Conservation (phyloP, 140 eudicot species). For the Ambrosia hybrid region DNA sequence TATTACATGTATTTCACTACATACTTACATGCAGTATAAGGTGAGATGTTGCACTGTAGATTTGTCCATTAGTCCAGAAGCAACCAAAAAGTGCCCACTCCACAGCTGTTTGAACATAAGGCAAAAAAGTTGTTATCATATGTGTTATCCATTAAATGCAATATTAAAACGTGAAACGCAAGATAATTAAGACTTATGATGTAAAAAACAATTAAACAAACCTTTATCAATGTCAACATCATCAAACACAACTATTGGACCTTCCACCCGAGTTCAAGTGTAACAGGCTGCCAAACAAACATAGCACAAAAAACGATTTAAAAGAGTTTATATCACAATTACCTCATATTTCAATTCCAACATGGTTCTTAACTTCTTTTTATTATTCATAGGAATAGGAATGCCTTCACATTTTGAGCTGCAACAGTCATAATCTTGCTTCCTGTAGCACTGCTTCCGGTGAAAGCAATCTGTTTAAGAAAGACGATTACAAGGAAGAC, state of each 20-base stretch:
- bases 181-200: not conserved
- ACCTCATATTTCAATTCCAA: not conserved
- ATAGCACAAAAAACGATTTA: not conserved
- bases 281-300: conserved; percentile 72
- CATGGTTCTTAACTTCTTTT: not conserved
- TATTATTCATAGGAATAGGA: not conserved
- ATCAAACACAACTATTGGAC: conserved; percentile 88
- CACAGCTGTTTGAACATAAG: conserved; percentile 58
- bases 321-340: not conserved
- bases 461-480: conserved; percentile 77
- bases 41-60: conserved; percentile 99
- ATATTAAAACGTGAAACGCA: not conserved
- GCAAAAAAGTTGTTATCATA: conserved; percentile 1
- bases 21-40: conserved; percentile 74
- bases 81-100: conserved; percentile 98
- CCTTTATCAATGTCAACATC: conserved; percentile 93
- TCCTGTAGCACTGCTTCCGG: conserved; percentile 94
- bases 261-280: conserved; percentile 98
- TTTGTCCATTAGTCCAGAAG: conserved; percentile 99
- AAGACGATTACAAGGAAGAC: too few species aligned
- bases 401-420: conserved; percentile 83
- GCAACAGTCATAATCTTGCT: conserved; percentile 96
- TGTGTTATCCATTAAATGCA: not conserved
- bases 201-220: conserved; percentile 38
- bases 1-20: not conserved